These are phyloP conservation scores for Radiomyces spectabilis DNA, from an alignment of 192 early-diverging fungal species.

Conservation along the genomic window DNA sequence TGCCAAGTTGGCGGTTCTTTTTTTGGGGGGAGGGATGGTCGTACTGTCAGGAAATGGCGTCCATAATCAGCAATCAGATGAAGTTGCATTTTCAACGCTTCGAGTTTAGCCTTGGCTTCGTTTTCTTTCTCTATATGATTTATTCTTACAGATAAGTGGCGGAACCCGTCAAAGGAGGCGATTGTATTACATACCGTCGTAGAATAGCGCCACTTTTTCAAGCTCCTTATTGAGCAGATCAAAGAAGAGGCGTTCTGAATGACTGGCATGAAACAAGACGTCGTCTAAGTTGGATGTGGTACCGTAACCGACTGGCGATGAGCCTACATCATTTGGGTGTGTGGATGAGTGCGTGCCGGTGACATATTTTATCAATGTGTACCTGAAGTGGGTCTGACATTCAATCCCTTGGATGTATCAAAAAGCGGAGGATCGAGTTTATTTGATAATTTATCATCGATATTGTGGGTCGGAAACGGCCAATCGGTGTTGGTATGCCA, in stretches of 20 bases:
- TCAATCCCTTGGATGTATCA: too few species aligned
- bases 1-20: too few species aligned
- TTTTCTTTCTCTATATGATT: slow-evolving; percentile 32
- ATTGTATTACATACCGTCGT: slow-evolving; percentile 24
- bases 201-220: slow-evolving; percentile 34
- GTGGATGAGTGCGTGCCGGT: too few species aligned
- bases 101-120: slow-evolving; percentile 35
- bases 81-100: slow-evolving; percentile 36
- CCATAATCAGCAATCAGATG: slow-evolving; percentile 38
- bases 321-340: too few species aligned
- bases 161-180: neutral
- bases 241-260: slow-evolving; percentile 33
- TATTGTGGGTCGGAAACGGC: too few species aligned
- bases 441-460: too few species aligned
- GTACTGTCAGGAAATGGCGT: slow-evolving; percentile 21
- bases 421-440: too few species aligned
- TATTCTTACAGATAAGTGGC: neutral
- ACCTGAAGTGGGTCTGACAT: too few species aligned
- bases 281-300: too few species aligned
- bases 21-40: neutral
- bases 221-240: slow-evolving; percentile 32
- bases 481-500: too few species aligned
- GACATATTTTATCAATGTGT: too few species aligned
- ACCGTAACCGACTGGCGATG: too few species aligned
- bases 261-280: slow-evolving; percentile 19